Evolutionary conservation across 306 rosid genomes (phyloP).

Genomic region (Lablab purpureus): DNA sequence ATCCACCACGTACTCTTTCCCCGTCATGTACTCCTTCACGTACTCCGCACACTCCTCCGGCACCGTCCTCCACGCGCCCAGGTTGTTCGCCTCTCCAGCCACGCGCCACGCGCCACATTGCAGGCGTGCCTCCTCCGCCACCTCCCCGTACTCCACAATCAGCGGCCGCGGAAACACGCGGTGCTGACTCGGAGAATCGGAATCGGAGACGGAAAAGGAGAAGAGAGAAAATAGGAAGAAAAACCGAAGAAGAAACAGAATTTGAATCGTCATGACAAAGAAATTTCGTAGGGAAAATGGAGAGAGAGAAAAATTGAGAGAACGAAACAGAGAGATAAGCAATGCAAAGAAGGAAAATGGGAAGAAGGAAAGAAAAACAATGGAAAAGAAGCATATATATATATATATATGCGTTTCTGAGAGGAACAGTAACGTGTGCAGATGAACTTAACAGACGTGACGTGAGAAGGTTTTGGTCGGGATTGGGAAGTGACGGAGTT

Average conservation of each 20-base stretch:
- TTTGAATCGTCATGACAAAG: background rate
- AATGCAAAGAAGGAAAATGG: background rate
- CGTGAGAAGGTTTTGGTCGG: background rate
- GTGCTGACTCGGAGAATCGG: background rate
- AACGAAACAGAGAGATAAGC: background rate
- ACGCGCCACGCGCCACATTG: conserved; percentile 84
- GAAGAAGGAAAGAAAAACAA: rapidly evolving
- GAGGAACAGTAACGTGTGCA: conserved; percentile 22
- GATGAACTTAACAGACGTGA: background rate
- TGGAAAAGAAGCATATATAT: no score
- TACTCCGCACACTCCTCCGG: conserved; percentile 70
- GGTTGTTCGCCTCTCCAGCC: conserved; percentile 81
- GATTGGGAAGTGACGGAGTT: conserved; percentile 14
- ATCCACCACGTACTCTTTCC: conserved; percentile 63
- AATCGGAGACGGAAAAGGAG: conserved; percentile 47
- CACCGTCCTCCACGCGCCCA: conserved; percentile 71
- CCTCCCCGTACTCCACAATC: conserved; percentile 58
- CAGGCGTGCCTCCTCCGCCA: conserved; percentile 52
- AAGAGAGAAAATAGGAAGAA: conserved; percentile 46
- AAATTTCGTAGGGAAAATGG: no score
- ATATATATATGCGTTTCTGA: background rate
- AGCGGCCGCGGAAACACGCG: conserved; percentile 62
- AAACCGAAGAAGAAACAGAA: background rate
- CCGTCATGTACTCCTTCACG: conserved; percentile 70
- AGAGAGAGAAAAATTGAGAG: no score